These are phyloP conservation scores for Pseudofabraea citricarpa DNA, from an alignment of 2,329 filamentous ascomycete species.

Conservation along the genomic window DNA sequence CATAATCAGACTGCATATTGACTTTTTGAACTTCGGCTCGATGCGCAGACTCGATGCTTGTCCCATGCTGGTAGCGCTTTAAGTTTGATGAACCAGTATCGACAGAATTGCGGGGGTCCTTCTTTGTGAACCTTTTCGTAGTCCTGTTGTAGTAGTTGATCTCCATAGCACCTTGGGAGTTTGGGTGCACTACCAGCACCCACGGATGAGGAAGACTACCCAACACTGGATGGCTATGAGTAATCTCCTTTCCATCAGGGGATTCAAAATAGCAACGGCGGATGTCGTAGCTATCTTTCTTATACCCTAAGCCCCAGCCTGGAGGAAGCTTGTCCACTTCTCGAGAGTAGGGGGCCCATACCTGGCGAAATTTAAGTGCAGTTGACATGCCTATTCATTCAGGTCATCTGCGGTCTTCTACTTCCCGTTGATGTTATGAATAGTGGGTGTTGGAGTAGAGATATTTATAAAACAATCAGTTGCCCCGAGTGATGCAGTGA, in stretches of 20 bases:
- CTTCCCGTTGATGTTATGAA: no score
- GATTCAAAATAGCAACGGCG: constrained; percentile 9
- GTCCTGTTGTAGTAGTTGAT: not conserved
- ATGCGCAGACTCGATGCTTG: constrained; percentile 9
- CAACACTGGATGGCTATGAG: constrained; percentile 4
- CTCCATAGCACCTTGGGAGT: not conserved
- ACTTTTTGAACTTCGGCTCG: constrained; percentile 8
- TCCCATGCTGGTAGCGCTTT: not conserved
- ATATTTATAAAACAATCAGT: no score
- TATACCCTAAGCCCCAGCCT: no score
- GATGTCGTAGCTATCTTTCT: no score
- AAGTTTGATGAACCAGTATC: not conserved
- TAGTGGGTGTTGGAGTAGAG: no score
- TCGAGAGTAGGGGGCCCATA: no score
- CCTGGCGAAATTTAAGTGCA: no score
- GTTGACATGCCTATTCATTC: no score
- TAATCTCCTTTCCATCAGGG: not conserved
- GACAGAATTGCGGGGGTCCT: not conserved
- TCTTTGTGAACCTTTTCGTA: not conserved
- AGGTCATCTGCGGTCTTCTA: no score
- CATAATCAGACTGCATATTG: no score
- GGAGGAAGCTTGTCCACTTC: no score
- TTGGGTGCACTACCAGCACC: constrained; percentile 7
- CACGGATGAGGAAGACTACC: constrained; percentile 14
- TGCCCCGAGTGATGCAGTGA: no score